These are phyloP conservation scores for Neonectria faginata DNA, from an alignment of 2,329 filamentous ascomycete genomes.

Conservation along the genomic window DNA sequence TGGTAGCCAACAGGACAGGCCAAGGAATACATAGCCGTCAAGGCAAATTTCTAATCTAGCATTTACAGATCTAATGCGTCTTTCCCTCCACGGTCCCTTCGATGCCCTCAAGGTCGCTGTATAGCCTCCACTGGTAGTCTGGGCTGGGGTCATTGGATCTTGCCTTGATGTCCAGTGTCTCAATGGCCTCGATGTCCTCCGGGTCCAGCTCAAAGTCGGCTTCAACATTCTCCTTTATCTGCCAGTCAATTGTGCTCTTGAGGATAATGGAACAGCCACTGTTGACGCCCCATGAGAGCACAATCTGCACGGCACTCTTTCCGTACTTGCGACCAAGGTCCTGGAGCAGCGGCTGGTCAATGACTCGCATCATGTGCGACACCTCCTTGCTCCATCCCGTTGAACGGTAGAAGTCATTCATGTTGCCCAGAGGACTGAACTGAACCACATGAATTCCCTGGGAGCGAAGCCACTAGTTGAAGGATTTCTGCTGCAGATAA, in stretches of 20 bases:
- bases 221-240: constrained; percentile 42
- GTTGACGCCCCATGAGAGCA: constrained; percentile 51
- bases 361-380: constrained; percentile 45
- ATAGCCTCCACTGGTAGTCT: constrained; percentile 25
- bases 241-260: constrained; percentile 52
- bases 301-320: constrained; percentile 49
- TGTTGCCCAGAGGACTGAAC: constrained; percentile 51
- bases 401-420: constrained; percentile 49
- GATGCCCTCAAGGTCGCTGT: constrained; percentile 28
- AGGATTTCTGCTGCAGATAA: constrained; percentile 56
- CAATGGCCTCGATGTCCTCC: constrained; percentile 18
- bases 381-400: constrained; percentile 48
- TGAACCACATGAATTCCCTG: constrained; percentile 50
- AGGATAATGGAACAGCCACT: constrained; percentile 51
- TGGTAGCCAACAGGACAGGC: no score
- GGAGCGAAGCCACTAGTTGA: constrained; percentile 37
- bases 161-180: constrained; percentile 19
- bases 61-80: constrained; percentile 3
- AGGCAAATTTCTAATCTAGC: no score
- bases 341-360: constrained; percentile 45
- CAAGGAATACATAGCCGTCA: no score
- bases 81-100: constrained; percentile 13
- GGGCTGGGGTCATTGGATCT: constrained; percentile 27
- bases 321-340: constrained; percentile 45
- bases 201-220: constrained; percentile 23